Evolutionary conservation across 306 rosid genomes (phyloP), one percentile per base, ranked within the genome.

Genomic region (Rubus idaeus): DNA sequence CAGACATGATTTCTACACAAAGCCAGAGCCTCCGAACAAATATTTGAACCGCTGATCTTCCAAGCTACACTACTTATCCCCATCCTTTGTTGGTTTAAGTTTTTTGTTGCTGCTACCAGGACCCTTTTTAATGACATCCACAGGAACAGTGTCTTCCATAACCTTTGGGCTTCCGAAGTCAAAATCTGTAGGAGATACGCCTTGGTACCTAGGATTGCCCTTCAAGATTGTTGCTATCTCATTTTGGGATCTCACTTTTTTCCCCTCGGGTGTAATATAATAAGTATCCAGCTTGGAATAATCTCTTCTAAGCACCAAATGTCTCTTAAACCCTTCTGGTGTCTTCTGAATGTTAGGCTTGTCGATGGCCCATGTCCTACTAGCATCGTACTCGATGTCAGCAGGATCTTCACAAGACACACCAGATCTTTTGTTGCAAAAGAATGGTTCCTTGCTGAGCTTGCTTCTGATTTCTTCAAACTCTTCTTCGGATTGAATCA

Each of bases 341-440:
- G 88, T 80, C 85, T 96, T 96, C 47, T 84, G 91, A 73, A 93
- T 78, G 81, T 89, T 85, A 45, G 98, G 98, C 84, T 87, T 91
- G 84, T 96, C 98, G 7, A 91, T 87, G 78, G 84, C 99, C 99
- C 99, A 92, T 42, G 91, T 92, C 30, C 99, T 87, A 66, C 84
- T 76, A 45, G 88, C 52, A 73, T 93, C 89, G 4, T 87, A 91
- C 46, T 91, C 87, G 3, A 96, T 82, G 76, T 93, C 97, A 35
- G 92, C 90, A 72, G 93, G 89, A 46, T 88, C 89, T 3, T 86
- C 91, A 74, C 99, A 96, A 58, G 91, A 82, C 44, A 69, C 30
- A 39, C 84, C 83, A 18, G 82, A 70, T 84, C 80, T 92, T 55
- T 18, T 80, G 83, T 56, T 49, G 75, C 99, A 92, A n/a, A 69